Base-by-base conservation (phyloP, 345 rosid species). In the Punica granatum region DNA sequence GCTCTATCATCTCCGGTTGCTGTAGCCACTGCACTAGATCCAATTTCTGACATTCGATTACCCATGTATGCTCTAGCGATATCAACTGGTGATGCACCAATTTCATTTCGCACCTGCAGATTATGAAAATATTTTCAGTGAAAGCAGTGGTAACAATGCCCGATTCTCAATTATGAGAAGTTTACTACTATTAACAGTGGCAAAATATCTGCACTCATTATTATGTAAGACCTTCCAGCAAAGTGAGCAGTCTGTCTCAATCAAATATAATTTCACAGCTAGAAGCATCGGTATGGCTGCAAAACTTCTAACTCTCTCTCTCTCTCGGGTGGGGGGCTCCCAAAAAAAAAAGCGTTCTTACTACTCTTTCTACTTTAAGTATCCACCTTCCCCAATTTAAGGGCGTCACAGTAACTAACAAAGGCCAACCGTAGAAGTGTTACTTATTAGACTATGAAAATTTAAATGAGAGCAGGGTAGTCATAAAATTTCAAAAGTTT, bases 11-110 rank as follows among this genome's bases (percentile, higher is more conserved):
- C 88, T 73, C 80, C 85, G 43, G 76, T 70, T 63, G 62, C 48
- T 64, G 74, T 58, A 73, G 82, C 76, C 74, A 75, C 76, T 63
- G 84, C 74, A 74, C 70, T 80, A 79, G 75, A 74, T 73, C 84
- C 84, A 53, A 64, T 25, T 53, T 81, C 85, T 69, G 82, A 67
- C 71, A 78, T 34, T 67, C 81, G 85, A 67, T 63, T 79, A 75
- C 84, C 87, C 94, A 90, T 87, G 77, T 81, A 92, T 34, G 90
- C 94, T 80, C 76, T 88, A 36, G 96, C 96, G 77, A 90, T 86
- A 30, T 89, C 96, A 77, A 86, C 66, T 16, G 96, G 98, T 44
- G 94, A 89, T 63, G 87, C 76, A 60, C 85, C 88, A 32, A 81
- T 76, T 75, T 82, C 82, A 64, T 83, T 83, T 67, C 48, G 42